Evolutionary conservation across 2,329 filamentous ascomycete species (phyloP).

Genomic region (Alternaria burnsii): DNA sequence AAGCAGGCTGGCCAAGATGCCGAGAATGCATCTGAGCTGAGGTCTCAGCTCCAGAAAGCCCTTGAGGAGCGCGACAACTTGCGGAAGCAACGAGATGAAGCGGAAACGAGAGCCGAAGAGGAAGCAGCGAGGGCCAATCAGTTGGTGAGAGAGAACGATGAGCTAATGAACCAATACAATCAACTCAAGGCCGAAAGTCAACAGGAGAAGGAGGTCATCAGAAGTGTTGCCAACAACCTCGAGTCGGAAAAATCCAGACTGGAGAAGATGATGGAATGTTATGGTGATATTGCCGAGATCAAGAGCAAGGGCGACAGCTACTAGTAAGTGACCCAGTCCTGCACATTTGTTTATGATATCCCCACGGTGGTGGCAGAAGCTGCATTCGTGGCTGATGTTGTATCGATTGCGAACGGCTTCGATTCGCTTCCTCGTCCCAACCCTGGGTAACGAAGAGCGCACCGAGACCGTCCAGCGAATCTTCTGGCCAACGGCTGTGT

Average conservation of each 20-base stretch:
- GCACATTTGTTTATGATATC: slow-evolving; percentile 24
- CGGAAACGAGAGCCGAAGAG: slow-evolving; percentile 46
- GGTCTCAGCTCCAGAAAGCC: slow-evolving; percentile 53
- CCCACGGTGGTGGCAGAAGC: slow-evolving; percentile 4
- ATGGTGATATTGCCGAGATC: slow-evolving; percentile 53
- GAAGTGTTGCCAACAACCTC: slow-evolving; percentile 51
- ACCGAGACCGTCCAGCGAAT: slow-evolving; percentile 21
- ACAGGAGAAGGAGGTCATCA: slow-evolving; percentile 50
- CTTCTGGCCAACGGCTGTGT: slow-evolving; percentile 12
- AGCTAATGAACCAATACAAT: slow-evolving; percentile 43
- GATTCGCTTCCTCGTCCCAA: slow-evolving; percentile 12
- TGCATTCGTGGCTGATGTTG: slow-evolving; percentile 1
- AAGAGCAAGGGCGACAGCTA: slow-evolving; percentile 55
- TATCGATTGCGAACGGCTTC: slow-evolving; percentile 7
- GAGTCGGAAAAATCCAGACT: slow-evolving; percentile 54
- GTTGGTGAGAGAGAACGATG: slow-evolving; percentile 47
- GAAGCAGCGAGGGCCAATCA: slow-evolving; percentile 41
- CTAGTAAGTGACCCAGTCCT: slow-evolving; percentile 53
- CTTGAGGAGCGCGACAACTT: slow-evolving; percentile 61
- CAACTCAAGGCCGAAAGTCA: slow-evolving; percentile 45
- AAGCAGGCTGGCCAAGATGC: slow-evolving; percentile 59
- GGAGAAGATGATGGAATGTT: slow-evolving; percentile 55
- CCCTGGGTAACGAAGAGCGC: slow-evolving; percentile 16
- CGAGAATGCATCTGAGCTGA: slow-evolving; percentile 47
- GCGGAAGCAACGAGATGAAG: slow-evolving; percentile 48